These are phyloP conservation scores for Ascochyta lentis DNA, from an alignment of 2,329 filamentous ascomycete species.

Conservation along the genomic window DNA sequence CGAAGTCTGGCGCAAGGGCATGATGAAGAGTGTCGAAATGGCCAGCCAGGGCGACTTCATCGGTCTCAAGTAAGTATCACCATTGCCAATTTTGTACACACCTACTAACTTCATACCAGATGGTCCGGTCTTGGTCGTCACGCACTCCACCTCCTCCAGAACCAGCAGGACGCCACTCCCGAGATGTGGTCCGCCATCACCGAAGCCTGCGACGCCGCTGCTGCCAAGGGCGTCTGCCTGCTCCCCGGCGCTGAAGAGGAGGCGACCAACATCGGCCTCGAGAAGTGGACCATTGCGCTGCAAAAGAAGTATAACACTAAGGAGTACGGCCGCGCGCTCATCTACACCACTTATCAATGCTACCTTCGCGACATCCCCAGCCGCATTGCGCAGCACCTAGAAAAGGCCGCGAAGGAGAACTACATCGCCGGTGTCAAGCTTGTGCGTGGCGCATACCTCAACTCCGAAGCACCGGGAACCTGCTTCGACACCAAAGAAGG, in stretches of 20 bases:
- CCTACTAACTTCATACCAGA: conserved; percentile 46
- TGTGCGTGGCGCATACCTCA: conserved; percentile 64
- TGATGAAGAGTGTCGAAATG: conserved; percentile 72
- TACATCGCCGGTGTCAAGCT: conserved; percentile 65
- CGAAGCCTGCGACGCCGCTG: conserved; percentile 75
- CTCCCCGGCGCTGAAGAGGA: conserved; percentile 89
- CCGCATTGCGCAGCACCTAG: conserved; percentile 56
- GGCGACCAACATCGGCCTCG: conserved; percentile 77
- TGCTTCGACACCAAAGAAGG: conserved; percentile 62
- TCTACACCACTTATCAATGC: conserved; percentile 72
- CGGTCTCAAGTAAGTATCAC: conserved; percentile 56
- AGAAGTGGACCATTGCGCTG: conserved; percentile 79
- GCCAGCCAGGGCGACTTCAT: conserved; percentile 60
- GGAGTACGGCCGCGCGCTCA: conserved; percentile 64
- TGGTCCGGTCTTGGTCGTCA: conserved; percentile 84
- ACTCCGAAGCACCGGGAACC: conserved; percentile 56
- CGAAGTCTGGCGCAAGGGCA: conserved; percentile 74
- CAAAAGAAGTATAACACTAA: conserved; percentile 75
- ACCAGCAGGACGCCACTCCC: conserved; percentile 66
- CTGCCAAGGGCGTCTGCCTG: conserved; percentile 71
- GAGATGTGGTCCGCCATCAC: conserved; percentile 74
- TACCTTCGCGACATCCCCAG: conserved; percentile 59
- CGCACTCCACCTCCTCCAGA: conserved; percentile 70
- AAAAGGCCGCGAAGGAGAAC: conserved; percentile 52
- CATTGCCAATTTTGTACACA: neutral